Evolutionary conservation across 2,329 filamentous ascomycete genomes (phyloP).

Genomic region (Colletotrichum sp.): DNA sequence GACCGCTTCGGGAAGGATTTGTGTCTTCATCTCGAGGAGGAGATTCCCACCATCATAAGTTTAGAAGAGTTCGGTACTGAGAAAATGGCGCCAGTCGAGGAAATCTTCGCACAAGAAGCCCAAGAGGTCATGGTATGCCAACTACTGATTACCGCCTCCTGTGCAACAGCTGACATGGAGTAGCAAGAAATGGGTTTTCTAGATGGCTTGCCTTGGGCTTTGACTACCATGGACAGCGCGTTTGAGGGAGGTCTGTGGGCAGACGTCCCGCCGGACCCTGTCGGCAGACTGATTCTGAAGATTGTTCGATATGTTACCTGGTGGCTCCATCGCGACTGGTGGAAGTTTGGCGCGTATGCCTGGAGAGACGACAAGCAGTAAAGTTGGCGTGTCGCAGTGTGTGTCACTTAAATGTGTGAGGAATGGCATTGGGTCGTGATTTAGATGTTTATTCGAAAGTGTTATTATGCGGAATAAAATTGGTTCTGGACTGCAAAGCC

Average conservation of each 20-base stretch:
- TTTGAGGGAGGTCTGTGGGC: slow-evolving; percentile 36
- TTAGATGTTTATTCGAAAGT: not conserved
- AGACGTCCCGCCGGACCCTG: slow-evolving; percentile 19
- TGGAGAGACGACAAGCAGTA: slow-evolving; percentile 8
- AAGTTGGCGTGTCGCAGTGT: not conserved
- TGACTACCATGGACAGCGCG: slow-evolving; percentile 24
- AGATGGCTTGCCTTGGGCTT: slow-evolving; percentile 19
- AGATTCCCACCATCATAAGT: slow-evolving; percentile 32
- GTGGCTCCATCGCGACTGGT: slow-evolving; percentile 24
- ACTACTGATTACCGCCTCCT: too few species aligned
- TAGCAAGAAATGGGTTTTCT: slow-evolving; percentile 24
- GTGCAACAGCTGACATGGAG: not conserved
- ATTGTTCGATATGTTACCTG: slow-evolving; percentile 22
- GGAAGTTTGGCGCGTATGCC: slow-evolving; percentile 31
- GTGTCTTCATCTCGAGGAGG: slow-evolving; percentile 33
- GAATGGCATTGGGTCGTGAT: not conserved
- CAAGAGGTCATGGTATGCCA: slow-evolving; percentile 24
- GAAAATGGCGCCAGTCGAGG: slow-evolving; percentile 23
- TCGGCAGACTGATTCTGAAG: slow-evolving; percentile 13
- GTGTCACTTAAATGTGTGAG: not conserved
- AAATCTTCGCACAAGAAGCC: slow-evolving; percentile 16
- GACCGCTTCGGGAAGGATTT: slow-evolving; percentile 33
- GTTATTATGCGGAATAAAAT: not conserved
- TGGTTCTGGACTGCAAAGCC: not conserved
- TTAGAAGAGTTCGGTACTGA: slow-evolving; percentile 28